Percentiles rank a stretch among this genome's conserved stretches.
Evolutionary conservation across 129 eudicot species (phyloP).

Genomic region (Tagetes patula): DNA sequence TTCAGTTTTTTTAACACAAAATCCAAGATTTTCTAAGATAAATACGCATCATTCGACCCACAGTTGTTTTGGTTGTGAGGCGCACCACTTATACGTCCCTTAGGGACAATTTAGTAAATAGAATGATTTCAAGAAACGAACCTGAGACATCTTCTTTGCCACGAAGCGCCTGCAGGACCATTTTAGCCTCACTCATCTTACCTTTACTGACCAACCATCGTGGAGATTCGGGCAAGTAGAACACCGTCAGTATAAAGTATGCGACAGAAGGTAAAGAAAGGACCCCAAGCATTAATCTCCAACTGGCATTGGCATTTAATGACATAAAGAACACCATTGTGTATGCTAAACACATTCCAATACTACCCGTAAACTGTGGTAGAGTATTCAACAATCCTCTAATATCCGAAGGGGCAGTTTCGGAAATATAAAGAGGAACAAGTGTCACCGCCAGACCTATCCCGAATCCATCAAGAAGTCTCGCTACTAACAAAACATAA

Average conservation of each 20-base stretch:
- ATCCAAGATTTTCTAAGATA: neutral
- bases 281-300: constrained; percentile 97
- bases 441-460: constrained; percentile 94
- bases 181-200: constrained; percentile 76
- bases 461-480: constrained; percentile 95
- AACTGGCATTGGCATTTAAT: constrained; percentile 55
- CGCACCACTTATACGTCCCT: too few relatives aligned
- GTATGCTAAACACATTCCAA: constrained; percentile 88
- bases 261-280: constrained; percentile 75
- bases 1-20: neutral
- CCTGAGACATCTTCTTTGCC: constrained; percentile 97
- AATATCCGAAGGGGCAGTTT: constrained; percentile 95
- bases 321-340: constrained; percentile 95
- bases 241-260: constrained; percentile 56
- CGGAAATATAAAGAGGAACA: constrained; percentile 90
- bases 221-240: constrained; percentile 93
- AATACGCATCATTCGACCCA: too few relatives aligned
- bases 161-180: constrained; percentile 67
- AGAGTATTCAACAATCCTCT: constrained; percentile 83
- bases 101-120: neutral
- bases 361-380: constrained; percentile 90
- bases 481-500: constrained; percentile 69
- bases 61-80: too few relatives aligned
- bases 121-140: constrained; percentile 20
- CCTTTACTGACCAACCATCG: constrained; percentile 99